phyloP scores from a whole-genome alignment of 2,329 filamentous ascomycete genomes.

The Botrytis porri region DNA sequence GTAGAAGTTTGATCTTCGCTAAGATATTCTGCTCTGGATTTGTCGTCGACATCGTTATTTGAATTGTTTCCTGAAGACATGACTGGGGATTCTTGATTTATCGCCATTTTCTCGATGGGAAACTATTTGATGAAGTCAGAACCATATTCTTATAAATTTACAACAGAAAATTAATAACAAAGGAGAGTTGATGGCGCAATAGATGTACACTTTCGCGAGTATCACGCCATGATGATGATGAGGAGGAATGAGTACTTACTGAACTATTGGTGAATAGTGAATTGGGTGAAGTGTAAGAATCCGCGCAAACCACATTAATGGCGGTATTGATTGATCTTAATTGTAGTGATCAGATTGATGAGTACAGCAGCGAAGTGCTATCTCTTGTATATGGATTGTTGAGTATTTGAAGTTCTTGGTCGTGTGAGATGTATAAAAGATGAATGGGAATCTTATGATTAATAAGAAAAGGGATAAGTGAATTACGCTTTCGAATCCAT shows the following conservation, averaged over 20 bases:
- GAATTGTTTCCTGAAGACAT: slow-evolving; percentile 4
- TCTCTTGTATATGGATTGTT: not conserved
- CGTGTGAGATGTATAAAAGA: not conserved
- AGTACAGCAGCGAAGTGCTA: not conserved
- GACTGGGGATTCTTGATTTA: not conserved
- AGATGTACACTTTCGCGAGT: not conserved
- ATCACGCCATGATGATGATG: not conserved
- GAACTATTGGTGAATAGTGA: slow-evolving; percentile 20
- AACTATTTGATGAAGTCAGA: not conserved
- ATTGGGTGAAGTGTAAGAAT: not conserved
- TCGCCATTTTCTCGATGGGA: slow-evolving; percentile 19
- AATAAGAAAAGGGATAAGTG: not conserved
- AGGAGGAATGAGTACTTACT: slow-evolving; percentile 7
- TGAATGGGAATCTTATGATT: not conserved
- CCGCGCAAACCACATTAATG: slow-evolving; percentile 15
- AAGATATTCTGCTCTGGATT: slow-evolving; percentile 1
- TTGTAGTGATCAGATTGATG: not conserved
- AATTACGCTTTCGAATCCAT: not conserved
- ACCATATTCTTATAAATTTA: not conserved
- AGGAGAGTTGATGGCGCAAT: not conserved
- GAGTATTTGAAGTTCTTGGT: not conserved
- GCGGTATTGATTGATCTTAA: not conserved
- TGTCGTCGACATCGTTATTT: not conserved
- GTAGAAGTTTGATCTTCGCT: not conserved
- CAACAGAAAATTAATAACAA: not conserved